Evolutionary conservation across 495 filamentous ascomycete species (phyloP).

Genomic region (Aspergillus bertholletiae): DNA sequence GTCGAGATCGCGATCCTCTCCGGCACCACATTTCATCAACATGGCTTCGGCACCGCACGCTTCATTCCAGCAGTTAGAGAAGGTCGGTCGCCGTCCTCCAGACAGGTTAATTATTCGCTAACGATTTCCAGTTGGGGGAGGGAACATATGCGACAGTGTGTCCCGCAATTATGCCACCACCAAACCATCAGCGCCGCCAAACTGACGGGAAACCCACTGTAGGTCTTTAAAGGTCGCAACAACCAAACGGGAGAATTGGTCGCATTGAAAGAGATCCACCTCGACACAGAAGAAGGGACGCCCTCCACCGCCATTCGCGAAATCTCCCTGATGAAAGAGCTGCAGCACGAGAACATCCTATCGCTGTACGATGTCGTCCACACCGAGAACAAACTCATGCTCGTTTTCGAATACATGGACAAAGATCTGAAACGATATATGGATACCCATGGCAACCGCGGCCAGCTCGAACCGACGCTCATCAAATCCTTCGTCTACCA

Average conservation of each 20-base stretch:
- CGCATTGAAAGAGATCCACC: constrained; percentile 96
- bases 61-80: constrained; percentile 98
- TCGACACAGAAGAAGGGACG: constrained; percentile 96
- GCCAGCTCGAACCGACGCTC: constrained; percentile 71
- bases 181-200: background rate
- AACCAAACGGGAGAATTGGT: constrained; percentile 93
- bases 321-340: constrained; percentile 97
- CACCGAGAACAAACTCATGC: constrained; percentile 98
- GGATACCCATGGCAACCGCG: constrained; percentile 80
- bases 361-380: constrained; percentile 97
- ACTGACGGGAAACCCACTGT: constrained; percentile 7
- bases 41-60: constrained; percentile 48
- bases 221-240: constrained; percentile 98
- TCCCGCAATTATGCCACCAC: constrained; percentile 11
- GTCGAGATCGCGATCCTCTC: background rate
- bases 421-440: constrained; percentile 97
- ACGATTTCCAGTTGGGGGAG: constrained; percentile 68
- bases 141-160: constrained; percentile 96
- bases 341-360: constrained; percentile 96
- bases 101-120: background rate
- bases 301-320: constrained; percentile 96
- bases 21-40: background rate
- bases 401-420: constrained; percentile 98
- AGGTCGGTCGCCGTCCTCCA: constrained; percentile 36
- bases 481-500: constrained; percentile 98